Percentiles rank a stretch among this genome's conserved stretches.
Conservation (phyloP, 305 asterid genomes). For the Fraxinus sp. region DNA sequence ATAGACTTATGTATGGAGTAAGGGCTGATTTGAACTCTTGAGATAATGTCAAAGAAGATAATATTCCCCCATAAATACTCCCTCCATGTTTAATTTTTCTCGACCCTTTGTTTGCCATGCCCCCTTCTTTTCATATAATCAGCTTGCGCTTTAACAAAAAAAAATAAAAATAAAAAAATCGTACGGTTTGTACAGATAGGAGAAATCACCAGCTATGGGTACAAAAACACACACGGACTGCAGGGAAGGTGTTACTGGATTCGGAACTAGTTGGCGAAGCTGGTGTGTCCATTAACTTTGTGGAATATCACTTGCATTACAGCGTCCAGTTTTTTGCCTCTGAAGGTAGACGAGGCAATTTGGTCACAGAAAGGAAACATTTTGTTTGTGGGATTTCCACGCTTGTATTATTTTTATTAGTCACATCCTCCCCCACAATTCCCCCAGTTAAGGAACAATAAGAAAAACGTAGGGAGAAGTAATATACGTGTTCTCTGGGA, state of each 20-base stretch:
- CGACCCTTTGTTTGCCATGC: neutral
- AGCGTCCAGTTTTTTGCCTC: constrained; percentile 24
- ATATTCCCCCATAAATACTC: neutral
- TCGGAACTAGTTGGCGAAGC: constrained; percentile 17
- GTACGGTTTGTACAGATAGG: constrained; percentile 25
- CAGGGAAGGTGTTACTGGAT: constrained; percentile 18
- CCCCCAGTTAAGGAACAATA: neutral
- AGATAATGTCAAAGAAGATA: neutral
- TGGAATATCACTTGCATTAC: constrained; percentile 19
- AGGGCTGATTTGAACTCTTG: neutral
- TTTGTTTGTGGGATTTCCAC: constrained; percentile 25
- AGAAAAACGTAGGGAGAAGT: neutral
- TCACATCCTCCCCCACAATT: neutral
- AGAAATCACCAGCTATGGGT: constrained; percentile 21
- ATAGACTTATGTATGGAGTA: neutral
- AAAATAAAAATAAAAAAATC: neutral
- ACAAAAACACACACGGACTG: constrained; percentile 16
- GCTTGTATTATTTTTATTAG: constrained; percentile 19
- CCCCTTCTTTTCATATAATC: neutral
- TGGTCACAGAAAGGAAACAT: constrained; percentile 9
- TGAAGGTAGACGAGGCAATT: neutral
- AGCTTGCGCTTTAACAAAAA: neutral
- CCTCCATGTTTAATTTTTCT: neutral
- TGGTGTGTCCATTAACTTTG: constrained; percentile 31
- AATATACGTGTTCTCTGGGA: neutral